Evolutionary conservation across 306 rosid species (phyloP).

Genomic region (Benincasa hispida): DNA sequence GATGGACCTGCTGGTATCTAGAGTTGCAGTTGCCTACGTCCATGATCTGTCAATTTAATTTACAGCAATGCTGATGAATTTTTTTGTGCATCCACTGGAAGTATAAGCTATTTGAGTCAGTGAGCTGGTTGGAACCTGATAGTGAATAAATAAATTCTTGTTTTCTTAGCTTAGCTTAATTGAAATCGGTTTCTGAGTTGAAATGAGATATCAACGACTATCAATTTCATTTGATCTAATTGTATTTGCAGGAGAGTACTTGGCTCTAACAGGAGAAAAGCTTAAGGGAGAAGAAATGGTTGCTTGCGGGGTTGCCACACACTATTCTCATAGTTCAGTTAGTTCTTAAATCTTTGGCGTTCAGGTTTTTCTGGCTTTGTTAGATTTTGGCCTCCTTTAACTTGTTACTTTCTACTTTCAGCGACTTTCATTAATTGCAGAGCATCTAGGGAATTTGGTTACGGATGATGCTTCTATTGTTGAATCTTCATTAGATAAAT

Average conservation of each 20-base stretch:
- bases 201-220: background rate
- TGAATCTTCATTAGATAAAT: slow-evolving; percentile 66
- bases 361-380: background rate
- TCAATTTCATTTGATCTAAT: background rate
- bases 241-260: slow-evolving; percentile 61
- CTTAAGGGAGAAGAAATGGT: slow-evolving; percentile 73
- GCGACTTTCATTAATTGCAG: slow-evolving; percentile 76
- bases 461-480: slow-evolving; percentile 84
- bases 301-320: slow-evolving; percentile 87
- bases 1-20: background rate
- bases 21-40: background rate
- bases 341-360: slow-evolving; percentile 14
- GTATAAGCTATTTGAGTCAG: background rate
- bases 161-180: background rate
- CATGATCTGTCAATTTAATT: background rate
- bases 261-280: slow-evolving; percentile 79
- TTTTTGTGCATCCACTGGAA: background rate
- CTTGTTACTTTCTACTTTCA: slow-evolving; percentile 20
- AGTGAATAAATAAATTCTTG: background rate
- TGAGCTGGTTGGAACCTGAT: background rate
- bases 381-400: background rate
- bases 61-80: background rate
- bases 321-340: slow-evolving; percentile 60
- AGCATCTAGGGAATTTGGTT: slow-evolving; percentile 57
- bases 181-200: background rate